Evolutionary conservation across 192 early-diverging fungal species (phyloP), one percentile per base, ranked within the genome.

Genomic region (Entophlyctis luteolus): DNA sequence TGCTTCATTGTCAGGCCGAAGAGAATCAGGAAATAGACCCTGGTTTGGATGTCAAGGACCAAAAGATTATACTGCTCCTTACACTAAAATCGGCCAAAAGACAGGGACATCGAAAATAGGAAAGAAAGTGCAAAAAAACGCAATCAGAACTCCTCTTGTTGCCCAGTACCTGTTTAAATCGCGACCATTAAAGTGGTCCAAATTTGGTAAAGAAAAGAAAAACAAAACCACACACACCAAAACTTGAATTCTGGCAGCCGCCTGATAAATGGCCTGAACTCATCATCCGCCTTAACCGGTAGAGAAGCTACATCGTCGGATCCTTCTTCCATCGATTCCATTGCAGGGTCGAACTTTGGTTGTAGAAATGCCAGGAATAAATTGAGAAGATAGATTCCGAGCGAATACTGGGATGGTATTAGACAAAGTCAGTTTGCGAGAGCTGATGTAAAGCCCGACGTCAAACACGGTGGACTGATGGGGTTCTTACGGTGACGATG

Each of bases 171-270:
- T 93, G 62, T 1, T 53, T 16, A 28, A 46, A n/a, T n/a, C n/a
- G n/a, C n/a, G n/a, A n/a, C n/a, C n/a, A n/a, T n/a, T n/a, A n/a
- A n/a, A n/a, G n/a, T n/a, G n/a, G n/a, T 12, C n/a, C 39, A 42
- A n/a, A 12, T 42, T 42, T 42, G 10, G 8, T 42, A 8, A 42
- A 42, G n/a, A 12, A 8, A 42, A 42, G n/a, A 12, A 42, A 8
- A 42, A 42, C 8, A 12, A 42, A 12, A 42, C 10, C 39, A n/a
- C 8, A 68, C 77, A 68, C 80, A 91, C 97, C 97, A 99, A 71
- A 96, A 97, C 81, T 98, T 99, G 78, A 99, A 97, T 75, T 99
- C 97, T 20, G 97, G 95, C 56, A 99, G 74, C 62, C 97, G 77
- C 63, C 97, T 81, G 65, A 99, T 94, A 76, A 99, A 99, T 8